phyloP scores from a whole-genome alignment of 306 rosid species.

The Lotus japonicus region DNA sequence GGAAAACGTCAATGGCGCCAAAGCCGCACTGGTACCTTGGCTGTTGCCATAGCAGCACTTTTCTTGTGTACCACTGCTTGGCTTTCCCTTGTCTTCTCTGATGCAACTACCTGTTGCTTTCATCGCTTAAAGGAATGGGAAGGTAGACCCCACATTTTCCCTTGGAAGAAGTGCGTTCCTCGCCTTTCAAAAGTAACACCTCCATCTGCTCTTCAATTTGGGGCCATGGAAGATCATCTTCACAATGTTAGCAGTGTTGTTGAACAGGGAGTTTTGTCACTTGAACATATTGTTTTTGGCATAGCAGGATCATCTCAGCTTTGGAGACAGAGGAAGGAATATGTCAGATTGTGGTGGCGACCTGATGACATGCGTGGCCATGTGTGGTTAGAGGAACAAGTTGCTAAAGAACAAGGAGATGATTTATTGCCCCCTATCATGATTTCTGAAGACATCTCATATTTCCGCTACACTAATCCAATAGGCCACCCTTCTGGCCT shows the following conservation, averaged over 20 bases:
- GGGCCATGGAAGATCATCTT: not conserved
- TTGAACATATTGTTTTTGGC: constrained; percentile 61
- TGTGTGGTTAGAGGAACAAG: constrained; percentile 69
- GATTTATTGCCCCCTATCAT: constrained; percentile 44
- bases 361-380: constrained; percentile 65
- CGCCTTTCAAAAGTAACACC: constrained; percentile 2
- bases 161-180: constrained; percentile 32
- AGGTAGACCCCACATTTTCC: constrained; percentile 24
- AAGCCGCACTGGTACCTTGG: constrained; percentile 35
- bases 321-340: constrained; percentile 64
- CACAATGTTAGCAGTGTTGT: constrained; percentile 18
- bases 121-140: constrained; percentile 41
- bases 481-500: constrained; percentile 76
- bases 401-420: constrained; percentile 38
- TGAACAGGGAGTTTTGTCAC: constrained; percentile 32
- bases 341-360: constrained; percentile 69
- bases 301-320: constrained; percentile 72
- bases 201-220: constrained; percentile 12
- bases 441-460: constrained; percentile 65
- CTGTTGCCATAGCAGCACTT: constrained; percentile 50
- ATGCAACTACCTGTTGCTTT: constrained; percentile 43
- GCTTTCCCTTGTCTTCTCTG: constrained; percentile 62
- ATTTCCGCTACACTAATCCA: constrained; percentile 70
- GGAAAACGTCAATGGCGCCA: constrained; percentile 41
- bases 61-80: constrained; percentile 53